Percentiles rank a stretch among this genome's conserved stretches.
phyloP scores from a whole-genome alignment of 208 protist species.

The Trypanosoma vivax region DNA sequence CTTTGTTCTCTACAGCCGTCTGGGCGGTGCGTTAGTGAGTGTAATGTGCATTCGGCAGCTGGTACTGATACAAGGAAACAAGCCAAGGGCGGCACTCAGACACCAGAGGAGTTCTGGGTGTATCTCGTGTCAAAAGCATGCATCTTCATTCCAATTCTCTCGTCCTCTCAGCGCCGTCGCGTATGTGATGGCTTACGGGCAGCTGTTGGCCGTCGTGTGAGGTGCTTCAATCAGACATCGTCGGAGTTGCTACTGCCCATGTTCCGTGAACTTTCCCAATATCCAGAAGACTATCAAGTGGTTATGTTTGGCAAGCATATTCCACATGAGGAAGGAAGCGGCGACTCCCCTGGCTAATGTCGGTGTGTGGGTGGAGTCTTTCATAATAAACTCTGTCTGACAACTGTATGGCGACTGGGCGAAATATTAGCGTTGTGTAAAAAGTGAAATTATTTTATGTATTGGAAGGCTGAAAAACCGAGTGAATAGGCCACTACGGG shows the following conservation, averaged over 20 bases:
- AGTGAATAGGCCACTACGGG: too few species aligned
- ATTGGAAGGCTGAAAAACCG: background rate
- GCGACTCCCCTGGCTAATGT: too few species aligned
- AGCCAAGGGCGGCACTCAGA: constrained; percentile 1
- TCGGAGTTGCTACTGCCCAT: constrained; percentile 50
- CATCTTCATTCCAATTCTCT: constrained; percentile 61
- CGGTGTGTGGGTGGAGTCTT: too few species aligned
- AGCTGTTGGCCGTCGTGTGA: constrained; percentile 20
- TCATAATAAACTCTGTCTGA: too few species aligned
- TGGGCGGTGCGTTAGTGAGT: too few species aligned
- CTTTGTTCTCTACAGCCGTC: too few species aligned
- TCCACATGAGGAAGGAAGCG: too few species aligned
- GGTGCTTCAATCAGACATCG: background rate
- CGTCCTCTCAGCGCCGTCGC: constrained; percentile 31
- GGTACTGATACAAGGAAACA: background rate
- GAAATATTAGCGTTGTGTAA: too few species aligned
- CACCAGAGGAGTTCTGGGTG: constrained; percentile 55
- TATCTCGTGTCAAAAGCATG: constrained; percentile 72
- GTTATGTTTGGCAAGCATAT: constrained; percentile 19
- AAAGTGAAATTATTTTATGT: background rate
- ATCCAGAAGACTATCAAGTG: constrained; percentile 43
- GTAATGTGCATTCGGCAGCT: too few species aligned
- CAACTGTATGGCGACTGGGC: too few species aligned
- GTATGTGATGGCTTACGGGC: constrained; percentile 39
- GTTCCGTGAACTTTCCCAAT: constrained; percentile 47